Percentiles rank a stretch among this genome's conserved stretches.
Evolutionary conservation across 176 grass and related monocot genomes (phyloP).

Genomic region (Zoysia pacifica): DNA sequence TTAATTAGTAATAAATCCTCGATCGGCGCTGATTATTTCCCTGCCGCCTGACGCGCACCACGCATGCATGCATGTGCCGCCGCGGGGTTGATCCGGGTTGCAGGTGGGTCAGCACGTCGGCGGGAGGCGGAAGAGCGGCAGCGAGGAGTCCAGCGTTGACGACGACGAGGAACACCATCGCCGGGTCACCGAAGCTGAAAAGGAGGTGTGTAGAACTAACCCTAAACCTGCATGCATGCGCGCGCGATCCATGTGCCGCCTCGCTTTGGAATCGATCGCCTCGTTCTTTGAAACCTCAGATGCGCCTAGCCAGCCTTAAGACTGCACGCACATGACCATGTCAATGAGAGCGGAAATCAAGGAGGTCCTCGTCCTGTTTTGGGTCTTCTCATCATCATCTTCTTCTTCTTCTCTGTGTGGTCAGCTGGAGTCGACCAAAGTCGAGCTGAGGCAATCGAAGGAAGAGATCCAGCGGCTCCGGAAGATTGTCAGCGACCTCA

Average conservation of each 20-base stretch:
- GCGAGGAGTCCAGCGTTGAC: slow-evolving; percentile 75
- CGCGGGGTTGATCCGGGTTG: too few species aligned
- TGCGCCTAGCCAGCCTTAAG: too few species aligned
- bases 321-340: not conserved
- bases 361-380: not conserved
- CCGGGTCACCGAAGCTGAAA: slow-evolving; percentile 38
- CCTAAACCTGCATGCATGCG: too few species aligned
- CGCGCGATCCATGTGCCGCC: not conserved
- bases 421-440: slow-evolving; percentile 62
- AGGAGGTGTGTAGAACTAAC: slow-evolving; percentile 45
- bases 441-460: slow-evolving; percentile 54
- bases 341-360: not conserved
- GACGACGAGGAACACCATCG: slow-evolving; percentile 44
- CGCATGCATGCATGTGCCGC: too few species aligned
- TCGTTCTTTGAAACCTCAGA: too few species aligned
- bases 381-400: not conserved
- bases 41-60: too few species aligned
- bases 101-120: slow-evolving; percentile 39
- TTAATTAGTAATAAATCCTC: not conserved
- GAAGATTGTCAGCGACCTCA: slow-evolving; percentile 44
- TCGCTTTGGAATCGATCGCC: too few species aligned
- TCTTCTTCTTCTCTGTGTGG: not conserved
- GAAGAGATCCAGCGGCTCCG: slow-evolving; percentile 78
- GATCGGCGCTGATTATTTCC: slow-evolving; percentile 8
- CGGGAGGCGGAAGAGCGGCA: slow-evolving; percentile 60